Evolutionary conservation across 345 rosid species (phyloP).

Genomic region (Excoecaria agallocha): DNA sequence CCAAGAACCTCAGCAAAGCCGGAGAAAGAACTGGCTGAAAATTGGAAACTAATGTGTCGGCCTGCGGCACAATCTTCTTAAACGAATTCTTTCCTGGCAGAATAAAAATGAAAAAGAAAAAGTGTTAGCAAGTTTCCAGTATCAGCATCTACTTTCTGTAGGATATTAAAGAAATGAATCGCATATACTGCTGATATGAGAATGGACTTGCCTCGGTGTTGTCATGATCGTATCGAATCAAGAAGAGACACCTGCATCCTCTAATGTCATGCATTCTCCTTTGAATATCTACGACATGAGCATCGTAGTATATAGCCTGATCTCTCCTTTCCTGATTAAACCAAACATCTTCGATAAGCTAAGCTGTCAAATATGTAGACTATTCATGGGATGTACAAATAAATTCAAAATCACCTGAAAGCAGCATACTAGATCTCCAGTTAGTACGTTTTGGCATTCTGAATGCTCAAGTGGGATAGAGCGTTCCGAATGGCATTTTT

Average conservation of each 20-base stretch:
- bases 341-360: conserved; percentile 2
- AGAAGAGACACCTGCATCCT: conserved; percentile 69
- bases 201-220: conserved; percentile 40
- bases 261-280: conserved; percentile 62
- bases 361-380: background rate
- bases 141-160: too few species aligned
- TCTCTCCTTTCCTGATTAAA: conserved; percentile 53
- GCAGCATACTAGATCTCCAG: conserved; percentile 63
- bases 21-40: background rate
- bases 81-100: conserved; percentile 51
- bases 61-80: conserved; percentile 57
- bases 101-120: background rate
- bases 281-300: conserved; percentile 48
- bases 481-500: conserved; percentile 50
- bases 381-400: background rate
- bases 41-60: conserved; percentile 16
- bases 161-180: too few species aligned
- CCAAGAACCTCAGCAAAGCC: background rate
- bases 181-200: too few species aligned
- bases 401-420: conserved; percentile 44
- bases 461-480: conserved; percentile 60
- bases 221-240: conserved; percentile 53
- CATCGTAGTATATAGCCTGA: conserved; percentile 59
- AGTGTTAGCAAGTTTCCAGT: background rate
- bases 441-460: conserved; percentile 52